Evolutionary conservation across 139 green algal species (phyloP).

Genomic region (Nannochloris sp.): DNA sequence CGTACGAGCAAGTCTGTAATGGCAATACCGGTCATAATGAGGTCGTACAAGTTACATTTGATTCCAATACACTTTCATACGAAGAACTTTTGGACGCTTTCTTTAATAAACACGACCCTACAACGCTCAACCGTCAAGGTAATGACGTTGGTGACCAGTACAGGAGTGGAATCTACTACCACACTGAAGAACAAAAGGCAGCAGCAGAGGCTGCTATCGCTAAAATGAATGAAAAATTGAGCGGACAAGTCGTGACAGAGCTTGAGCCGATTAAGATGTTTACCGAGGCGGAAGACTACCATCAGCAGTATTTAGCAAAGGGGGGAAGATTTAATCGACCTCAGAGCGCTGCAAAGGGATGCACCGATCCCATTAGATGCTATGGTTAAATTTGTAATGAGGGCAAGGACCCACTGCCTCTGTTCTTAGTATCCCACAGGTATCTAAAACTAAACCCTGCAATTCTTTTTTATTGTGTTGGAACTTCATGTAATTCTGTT

Average conservation of each 20-base stretch:
- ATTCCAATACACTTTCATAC: conserved; percentile 42
- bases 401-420: background rate
- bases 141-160: conserved; percentile 76
- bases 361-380: conserved; percentile 71
- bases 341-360: conserved; percentile 70
- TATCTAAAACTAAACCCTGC: background rate
- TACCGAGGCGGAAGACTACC: conserved; percentile 34
- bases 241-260: conserved; percentile 32
- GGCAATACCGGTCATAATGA: conserved; percentile 63
- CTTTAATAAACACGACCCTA: conserved; percentile 69
- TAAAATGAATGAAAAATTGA: conserved; percentile 16
- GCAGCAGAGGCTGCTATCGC: conserved; percentile 9
- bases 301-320: conserved; percentile 23
- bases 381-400: conserved; percentile 56
- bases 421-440: background rate
- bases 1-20: conserved; percentile 50
- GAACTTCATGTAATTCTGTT: too few relatives aligned
- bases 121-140: conserved; percentile 64
- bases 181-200: conserved; percentile 41
- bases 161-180: conserved; percentile 63
- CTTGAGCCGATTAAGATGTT: conserved; percentile 30
- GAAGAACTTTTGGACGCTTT: conserved; percentile 67
- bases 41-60: conserved; percentile 76
- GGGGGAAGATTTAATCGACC: conserved; percentile 53
- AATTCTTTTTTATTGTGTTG: background rate